These are phyloP conservation scores for Gilbertella persicaria DNA, from an alignment of 371 early-diverging fungal species.

Conservation along the genomic window DNA sequence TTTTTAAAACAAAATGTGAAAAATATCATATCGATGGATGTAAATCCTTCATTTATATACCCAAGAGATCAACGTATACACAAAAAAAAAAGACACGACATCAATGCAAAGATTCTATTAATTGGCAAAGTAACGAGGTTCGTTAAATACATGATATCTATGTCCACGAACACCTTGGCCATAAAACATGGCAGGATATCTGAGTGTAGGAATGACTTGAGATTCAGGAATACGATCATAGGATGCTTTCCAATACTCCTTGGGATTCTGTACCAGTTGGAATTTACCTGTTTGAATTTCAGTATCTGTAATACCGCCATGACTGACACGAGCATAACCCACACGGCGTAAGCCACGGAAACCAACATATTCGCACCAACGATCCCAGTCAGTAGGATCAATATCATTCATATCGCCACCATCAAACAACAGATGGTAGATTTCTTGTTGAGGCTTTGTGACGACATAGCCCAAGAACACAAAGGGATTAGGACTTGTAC, in stretches of 20 bases:
- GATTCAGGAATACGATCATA: constrained; percentile 59
- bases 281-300: constrained; percentile 87
- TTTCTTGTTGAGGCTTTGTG: constrained; percentile 67
- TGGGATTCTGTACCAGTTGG: constrained; percentile 60
- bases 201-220: constrained; percentile 53
- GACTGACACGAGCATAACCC: constrained; percentile 78
- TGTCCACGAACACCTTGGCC: constrained; percentile 74
- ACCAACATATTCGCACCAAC: constrained; percentile 87
- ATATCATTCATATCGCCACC: constrained; percentile 76
- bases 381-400: constrained; percentile 75
- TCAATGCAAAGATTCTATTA: no score
- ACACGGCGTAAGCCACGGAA: constrained; percentile 77
- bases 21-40: no score
- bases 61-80: no score
- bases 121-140: constrained; percentile 67
- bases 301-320: constrained; percentile 83
- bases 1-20: no score
- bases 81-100: no score
- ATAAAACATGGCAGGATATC: constrained; percentile 73
- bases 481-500: constrained; percentile 72
- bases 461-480: constrained; percentile 86
- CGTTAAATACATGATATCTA: constrained; percentile 78
- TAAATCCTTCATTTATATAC: no score
- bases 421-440: constrained; percentile 67
- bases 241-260: constrained; percentile 56